phyloP scores from a whole-genome alignment of 164 flowering plant genomes.

The Macadamia tetraphylla region DNA sequence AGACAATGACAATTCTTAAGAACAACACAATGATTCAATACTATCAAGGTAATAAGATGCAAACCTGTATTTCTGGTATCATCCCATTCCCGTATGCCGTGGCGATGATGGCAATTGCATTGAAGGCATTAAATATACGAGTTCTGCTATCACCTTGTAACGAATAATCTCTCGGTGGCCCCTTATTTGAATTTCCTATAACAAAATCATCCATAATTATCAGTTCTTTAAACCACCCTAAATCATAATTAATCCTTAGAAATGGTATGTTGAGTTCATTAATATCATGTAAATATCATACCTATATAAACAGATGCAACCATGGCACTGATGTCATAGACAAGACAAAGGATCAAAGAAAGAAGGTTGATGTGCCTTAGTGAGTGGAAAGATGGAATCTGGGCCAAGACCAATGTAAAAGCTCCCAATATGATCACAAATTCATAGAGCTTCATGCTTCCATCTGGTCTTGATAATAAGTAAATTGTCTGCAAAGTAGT shows the following conservation, averaged over 20 bases:
- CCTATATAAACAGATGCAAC: slow-evolving; percentile 75
- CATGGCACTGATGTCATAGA: slow-evolving; percentile 69
- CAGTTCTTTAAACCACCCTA: not conserved
- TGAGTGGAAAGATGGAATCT: slow-evolving; percentile 93
- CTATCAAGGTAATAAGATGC: too few relatives aligned
- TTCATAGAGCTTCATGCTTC: slow-evolving; percentile 63
- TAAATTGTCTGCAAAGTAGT: slow-evolving; percentile 61
- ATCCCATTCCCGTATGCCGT: too few relatives aligned
- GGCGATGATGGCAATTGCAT: too few relatives aligned
- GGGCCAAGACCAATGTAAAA: slow-evolving; percentile 71
- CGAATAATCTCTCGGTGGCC: too few relatives aligned
- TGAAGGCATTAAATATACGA: too few relatives aligned
- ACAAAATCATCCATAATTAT: too few relatives aligned
- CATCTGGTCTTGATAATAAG: slow-evolving; percentile 48
- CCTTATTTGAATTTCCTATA: not conserved
- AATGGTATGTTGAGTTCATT: not conserved
- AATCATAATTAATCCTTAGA: not conserved
- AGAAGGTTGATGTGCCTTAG: slow-evolving; percentile 77
- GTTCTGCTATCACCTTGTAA: too few relatives aligned
- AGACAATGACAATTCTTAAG: too few relatives aligned
- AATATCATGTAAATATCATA: slow-evolving; percentile 10
- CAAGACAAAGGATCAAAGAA: slow-evolving; percentile 62
- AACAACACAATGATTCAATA: too few relatives aligned
- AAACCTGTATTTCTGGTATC: too few relatives aligned
- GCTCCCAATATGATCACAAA: slow-evolving; percentile 72